These are phyloP conservation scores for Luzula sylvatica DNA, from an alignment of 176 grass and related monocot genomes.

Conservation along the genomic window DNA sequence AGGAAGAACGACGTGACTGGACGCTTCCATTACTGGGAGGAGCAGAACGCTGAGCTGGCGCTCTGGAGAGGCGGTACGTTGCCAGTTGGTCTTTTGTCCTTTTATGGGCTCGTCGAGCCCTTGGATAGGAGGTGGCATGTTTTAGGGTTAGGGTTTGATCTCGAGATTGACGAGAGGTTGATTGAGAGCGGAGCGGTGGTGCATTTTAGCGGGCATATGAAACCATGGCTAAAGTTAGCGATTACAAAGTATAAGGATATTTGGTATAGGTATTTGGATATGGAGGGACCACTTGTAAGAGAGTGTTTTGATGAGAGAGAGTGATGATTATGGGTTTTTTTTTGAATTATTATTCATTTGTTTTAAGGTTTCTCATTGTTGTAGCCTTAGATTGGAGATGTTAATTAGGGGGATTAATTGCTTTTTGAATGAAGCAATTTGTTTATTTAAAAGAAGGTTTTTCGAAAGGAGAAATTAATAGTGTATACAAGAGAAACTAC, in stretches of 20 bases:
- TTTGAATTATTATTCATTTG: no score
- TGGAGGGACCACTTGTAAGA: conserved; percentile 39
- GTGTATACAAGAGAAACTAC: no score
- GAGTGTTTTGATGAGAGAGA: conserved; percentile 34
- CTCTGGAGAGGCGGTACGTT: conserved; percentile 86
- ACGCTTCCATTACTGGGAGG: conserved; percentile 48
- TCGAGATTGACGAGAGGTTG: conserved; percentile 87
- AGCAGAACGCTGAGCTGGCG: conserved; percentile 57
- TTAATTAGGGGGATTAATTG: no score
- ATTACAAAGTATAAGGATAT: conserved; percentile 76
- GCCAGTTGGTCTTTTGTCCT: conserved; percentile 74
- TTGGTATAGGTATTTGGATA: conserved; percentile 85
- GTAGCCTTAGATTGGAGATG: no score
- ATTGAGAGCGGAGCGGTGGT: conserved; percentile 93
- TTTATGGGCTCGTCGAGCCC: conserved; percentile 89
- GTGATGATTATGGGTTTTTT: no score
- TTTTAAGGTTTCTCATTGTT: no score
- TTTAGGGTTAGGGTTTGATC: conserved; percentile 85
- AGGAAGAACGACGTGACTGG: conserved; percentile 52
- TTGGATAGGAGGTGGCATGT: conserved; percentile 95
- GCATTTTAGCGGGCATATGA: conserved; percentile 95
- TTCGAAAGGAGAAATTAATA: no score
- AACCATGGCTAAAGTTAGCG: conserved; percentile 92
- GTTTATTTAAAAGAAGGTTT: no score
- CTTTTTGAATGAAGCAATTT: no score